phyloP scores from a whole-genome alignment of 2,329 filamentous ascomycete species.

The Phyllosticta citribraziliensis region DNA sequence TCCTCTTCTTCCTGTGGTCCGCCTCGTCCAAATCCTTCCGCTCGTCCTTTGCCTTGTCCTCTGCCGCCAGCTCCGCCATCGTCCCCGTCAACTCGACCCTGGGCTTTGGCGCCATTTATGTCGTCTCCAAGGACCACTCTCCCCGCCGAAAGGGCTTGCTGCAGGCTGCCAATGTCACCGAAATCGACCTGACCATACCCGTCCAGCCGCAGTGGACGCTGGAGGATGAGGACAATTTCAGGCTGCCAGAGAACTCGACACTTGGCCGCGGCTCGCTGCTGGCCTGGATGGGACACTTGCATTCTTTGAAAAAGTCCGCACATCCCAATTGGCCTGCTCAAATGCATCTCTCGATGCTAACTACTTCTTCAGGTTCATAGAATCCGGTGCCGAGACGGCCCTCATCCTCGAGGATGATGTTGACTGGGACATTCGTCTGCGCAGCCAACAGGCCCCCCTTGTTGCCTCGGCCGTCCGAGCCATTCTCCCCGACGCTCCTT shows the following conservation, averaged over 20 bases:
- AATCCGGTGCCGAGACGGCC: slow-evolving; percentile 31
- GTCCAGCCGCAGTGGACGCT: slow-evolving; percentile 33
- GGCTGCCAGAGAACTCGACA: slow-evolving; percentile 20
- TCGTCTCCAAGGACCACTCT: slow-evolving; percentile 31
- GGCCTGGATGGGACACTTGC: slow-evolving; percentile 36
- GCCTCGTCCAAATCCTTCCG: neutral
- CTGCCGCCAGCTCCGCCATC: neutral
- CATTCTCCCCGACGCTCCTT: slow-evolving; percentile 23
- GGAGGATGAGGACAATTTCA: slow-evolving; percentile 28
- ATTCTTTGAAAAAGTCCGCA: slow-evolving; percentile 30
- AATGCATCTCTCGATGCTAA: neutral
- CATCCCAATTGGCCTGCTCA: neutral
- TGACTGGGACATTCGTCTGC: slow-evolving; percentile 36
- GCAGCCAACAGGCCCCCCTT: slow-evolving; percentile 32
- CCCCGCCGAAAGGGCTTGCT: slow-evolving; percentile 30
- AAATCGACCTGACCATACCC: slow-evolving; percentile 34
- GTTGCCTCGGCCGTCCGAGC: slow-evolving; percentile 31
- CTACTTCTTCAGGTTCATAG: slow-evolving; percentile 27
- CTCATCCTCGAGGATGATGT: slow-evolving; percentile 38
- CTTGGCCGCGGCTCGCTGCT: slow-evolving; percentile 31
- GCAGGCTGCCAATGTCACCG: slow-evolving; percentile 33
- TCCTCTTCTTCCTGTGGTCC: slow-evolving; percentile 8
- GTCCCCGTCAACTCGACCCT: slow-evolving; percentile 25
- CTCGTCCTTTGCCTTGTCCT: neutral
- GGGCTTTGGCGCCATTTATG: slow-evolving; percentile 33